These are phyloP conservation scores for Lachnellula subtilissima DNA, from an alignment of 2,329 filamentous ascomycete species.

Conservation along the genomic window DNA sequence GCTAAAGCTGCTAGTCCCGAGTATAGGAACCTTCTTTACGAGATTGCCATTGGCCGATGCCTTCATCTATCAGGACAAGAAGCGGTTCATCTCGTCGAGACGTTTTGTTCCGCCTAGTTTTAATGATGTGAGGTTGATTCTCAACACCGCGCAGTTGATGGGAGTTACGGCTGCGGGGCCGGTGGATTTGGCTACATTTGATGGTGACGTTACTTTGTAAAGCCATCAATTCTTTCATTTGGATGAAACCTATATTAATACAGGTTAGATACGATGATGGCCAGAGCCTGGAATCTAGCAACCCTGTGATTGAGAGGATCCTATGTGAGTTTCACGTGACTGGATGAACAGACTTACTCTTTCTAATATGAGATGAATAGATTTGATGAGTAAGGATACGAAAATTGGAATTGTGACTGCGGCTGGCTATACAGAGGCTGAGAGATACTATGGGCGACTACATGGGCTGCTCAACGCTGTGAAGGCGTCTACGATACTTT, in stretches of 20 bases:
- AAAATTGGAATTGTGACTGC: slow-evolving; percentile 95
- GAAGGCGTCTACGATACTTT: slow-evolving; percentile 52
- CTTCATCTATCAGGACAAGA: slow-evolving; percentile 83
- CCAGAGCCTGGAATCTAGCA: slow-evolving; percentile 67
- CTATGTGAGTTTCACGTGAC: slow-evolving; percentile 36
- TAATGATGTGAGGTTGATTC: slow-evolving; percentile 87
- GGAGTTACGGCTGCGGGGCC: slow-evolving; percentile 71
- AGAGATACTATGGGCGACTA: slow-evolving; percentile 80
- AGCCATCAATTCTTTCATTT: slow-evolving; percentile 57
- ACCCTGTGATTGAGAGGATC: slow-evolving; percentile 67
- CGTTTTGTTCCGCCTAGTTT: slow-evolving; percentile 95
- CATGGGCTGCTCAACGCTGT: slow-evolving; percentile 83
- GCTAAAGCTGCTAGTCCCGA: slow-evolving; percentile 84
- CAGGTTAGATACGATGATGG: slow-evolving; percentile 65
- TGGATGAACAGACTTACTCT: slow-evolving; percentile 6
- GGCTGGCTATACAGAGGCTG: slow-evolving; percentile 85
- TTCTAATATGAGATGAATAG: slow-evolving; percentile 39
- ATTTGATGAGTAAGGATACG: slow-evolving; percentile 71
- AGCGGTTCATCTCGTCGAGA: slow-evolving; percentile 80
- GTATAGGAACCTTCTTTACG: slow-evolving; percentile 92
- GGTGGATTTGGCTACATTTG: slow-evolving; percentile 86
- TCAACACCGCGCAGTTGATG: slow-evolving; percentile 94
- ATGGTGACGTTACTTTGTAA: slow-evolving; percentile 91
- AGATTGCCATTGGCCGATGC: slow-evolving; percentile 80
- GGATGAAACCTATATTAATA: slow-evolving; percentile 42